A percentile compares a stretch with the other conserved stretches of the same genome.
Conservation (phyloP, 208 protist genomes). For the Acanthamoeba lenticulata region DNA sequence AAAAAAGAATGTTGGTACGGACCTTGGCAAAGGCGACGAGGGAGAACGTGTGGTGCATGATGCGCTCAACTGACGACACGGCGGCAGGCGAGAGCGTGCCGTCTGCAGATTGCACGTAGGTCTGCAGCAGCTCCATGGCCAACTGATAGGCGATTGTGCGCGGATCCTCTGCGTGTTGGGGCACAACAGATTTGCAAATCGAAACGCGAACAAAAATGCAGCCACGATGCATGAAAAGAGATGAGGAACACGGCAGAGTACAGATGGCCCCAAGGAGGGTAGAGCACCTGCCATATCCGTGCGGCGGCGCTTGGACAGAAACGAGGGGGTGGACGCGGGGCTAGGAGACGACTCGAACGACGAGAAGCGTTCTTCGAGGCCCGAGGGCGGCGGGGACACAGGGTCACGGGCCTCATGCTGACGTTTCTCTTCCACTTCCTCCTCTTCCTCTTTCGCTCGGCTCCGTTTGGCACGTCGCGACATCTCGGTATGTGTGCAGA, state of each 20-base stretch:
- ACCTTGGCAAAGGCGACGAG: slow-evolving; percentile 48
- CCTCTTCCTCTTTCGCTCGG: too few relatives aligned
- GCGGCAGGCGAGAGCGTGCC: not conserved
- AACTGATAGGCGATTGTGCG: slow-evolving; percentile 1
- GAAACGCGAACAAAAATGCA: not conserved
- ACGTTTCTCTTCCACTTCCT: too few relatives aligned
- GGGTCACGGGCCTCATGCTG: too few relatives aligned
- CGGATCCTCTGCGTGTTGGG: slow-evolving; percentile 17
- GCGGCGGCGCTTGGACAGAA: not conserved
- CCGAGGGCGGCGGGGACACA: too few relatives aligned
- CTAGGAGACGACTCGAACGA: too few relatives aligned
- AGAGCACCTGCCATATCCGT: not conserved
- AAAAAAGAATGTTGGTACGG: too few relatives aligned
- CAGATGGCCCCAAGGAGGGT: not conserved
- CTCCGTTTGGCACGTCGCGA: too few relatives aligned
- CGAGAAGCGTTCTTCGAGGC: too few relatives aligned
- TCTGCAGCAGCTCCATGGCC: slow-evolving; percentile 51
- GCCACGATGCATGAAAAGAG: not conserved
- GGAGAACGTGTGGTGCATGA: slow-evolving; percentile 34
- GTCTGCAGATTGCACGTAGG: not conserved
- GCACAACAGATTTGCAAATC: not conserved
- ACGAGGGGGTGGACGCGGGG: too few relatives aligned
- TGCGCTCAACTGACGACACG: slow-evolving; percentile 15
- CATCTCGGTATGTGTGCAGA: too few relatives aligned
- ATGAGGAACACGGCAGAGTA: not conserved